These are phyloP conservation scores for Aspergillus proliferans DNA, from an alignment of 2,329 filamentous ascomycete genomes.

Conservation along the genomic window DNA sequence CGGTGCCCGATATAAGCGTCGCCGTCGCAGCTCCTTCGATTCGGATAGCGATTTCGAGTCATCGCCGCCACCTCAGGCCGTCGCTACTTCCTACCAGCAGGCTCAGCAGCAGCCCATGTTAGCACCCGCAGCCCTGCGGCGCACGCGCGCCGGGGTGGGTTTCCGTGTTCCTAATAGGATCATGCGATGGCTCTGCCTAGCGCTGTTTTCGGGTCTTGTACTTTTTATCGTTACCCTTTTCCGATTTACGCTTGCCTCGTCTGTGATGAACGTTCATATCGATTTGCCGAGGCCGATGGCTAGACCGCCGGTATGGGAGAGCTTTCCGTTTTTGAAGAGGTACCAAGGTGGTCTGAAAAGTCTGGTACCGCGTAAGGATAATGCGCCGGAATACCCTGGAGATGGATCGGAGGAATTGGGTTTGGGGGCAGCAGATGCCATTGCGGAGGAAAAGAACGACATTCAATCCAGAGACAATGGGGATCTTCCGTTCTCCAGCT, in stretches of 20 bases:
- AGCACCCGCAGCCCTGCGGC: constrained; percentile 25
- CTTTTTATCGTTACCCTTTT: constrained; percentile 72
- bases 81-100: background rate
- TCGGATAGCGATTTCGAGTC: constrained; percentile 25
- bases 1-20: constrained; percentile 13
- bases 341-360: constrained; percentile 85
- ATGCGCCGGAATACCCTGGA: constrained; percentile 74
- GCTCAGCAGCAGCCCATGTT: constrained; percentile 49
- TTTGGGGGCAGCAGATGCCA: constrained; percentile 25
- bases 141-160: constrained; percentile 28
- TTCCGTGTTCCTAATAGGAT: constrained; percentile 67
- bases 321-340: constrained; percentile 74
- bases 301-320: constrained; percentile 71
- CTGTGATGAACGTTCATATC: constrained; percentile 22
- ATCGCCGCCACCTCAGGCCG: constrained; percentile 37
- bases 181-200: constrained; percentile 70
- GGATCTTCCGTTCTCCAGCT: constrained; percentile 39
- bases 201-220: constrained; percentile 61
- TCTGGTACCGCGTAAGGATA: constrained; percentile 59
- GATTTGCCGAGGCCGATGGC: constrained; percentile 53
- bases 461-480: constrained; percentile 18
- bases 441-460: constrained; percentile 22
- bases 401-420: constrained; percentile 52
- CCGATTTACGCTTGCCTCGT: constrained; percentile 57
- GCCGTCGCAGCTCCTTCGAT: constrained; percentile 18